Conservation (phyloP, 257 asterid genomes). For the Solanum phureja region DNA sequence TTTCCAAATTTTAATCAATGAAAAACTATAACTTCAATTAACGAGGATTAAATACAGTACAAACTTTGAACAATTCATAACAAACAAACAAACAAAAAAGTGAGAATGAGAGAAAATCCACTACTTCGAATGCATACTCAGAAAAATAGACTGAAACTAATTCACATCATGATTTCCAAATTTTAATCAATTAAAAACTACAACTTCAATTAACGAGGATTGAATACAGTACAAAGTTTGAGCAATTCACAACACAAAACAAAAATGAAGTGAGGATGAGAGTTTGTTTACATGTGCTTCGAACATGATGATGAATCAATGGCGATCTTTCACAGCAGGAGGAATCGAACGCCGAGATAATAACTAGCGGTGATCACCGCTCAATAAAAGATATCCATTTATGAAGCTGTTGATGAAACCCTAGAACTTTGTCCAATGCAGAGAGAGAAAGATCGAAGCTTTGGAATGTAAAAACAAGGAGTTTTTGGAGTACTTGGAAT, state of each 20-base stretch:
- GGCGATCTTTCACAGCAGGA: neutral
- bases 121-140: neutral
- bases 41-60: neutral
- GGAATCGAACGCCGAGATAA: neutral
- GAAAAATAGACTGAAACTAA: neutral
- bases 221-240: neutral
- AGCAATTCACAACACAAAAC: neutral
- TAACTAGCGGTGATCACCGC: neutral
- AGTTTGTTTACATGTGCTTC: constrained; percentile 37
- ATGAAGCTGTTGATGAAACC: neutral
- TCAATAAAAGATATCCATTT: neutral
- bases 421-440: neutral
- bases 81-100: neutral
- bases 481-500: neutral
- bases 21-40: neutral
- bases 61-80: neutral
- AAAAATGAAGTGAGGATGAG: neutral
- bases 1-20: neutral
- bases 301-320: constrained; percentile 24
- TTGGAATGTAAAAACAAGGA: neutral
- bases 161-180: neutral
- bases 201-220: neutral
- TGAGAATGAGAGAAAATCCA: neutral
- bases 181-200: neutral
- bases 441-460: neutral